Base-by-base conservation (phyloP, 2,329 filamentous ascomycete genomes). In the Cercospora beticola region DNA sequence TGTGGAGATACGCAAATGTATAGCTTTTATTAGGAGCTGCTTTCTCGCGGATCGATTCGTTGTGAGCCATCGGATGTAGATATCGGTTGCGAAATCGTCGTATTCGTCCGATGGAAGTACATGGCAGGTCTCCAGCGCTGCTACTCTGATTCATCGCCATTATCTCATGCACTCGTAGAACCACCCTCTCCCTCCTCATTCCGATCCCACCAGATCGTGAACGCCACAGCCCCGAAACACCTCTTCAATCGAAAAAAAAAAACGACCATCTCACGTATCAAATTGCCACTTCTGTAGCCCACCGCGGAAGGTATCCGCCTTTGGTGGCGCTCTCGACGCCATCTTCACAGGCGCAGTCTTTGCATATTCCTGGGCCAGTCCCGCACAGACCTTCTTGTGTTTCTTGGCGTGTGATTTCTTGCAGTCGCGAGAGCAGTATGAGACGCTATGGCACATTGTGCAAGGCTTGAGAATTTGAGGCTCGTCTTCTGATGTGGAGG, bases 221-320 rank as follows among this genome's bases (percentile, higher is more conserved):
- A 30, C 26, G 26, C 54, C 54, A 33, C n/a, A 33, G 5, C 54
- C 26, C 21, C 56, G 14, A 12, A 18, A 12, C 26, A 23, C n/a
- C 8, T 16, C 16, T 2, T 14, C 9, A 5, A 18, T 2, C 18
- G 0, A 8, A 16, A 8, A 28, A 23, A 8, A 10, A 23, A 16
- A 1, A 21, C 18, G 8, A 9, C n/a, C 46, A n/a, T n/a, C 46
- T 74, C 70, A 77, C 46, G 75, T 77, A 64, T 77, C 75, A 36
- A 76, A 77, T 74, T 81, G 78, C 80, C 80, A 81, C 73, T 81
- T 81, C 73, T 80, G 77, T 70, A 79, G 70, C 3, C 79, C 79
- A 28, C 76, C 76, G 10, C 77, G 74, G 61, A 76, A 74, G n/a
- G 70, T 77, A 4, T 74, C 76, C 7, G 73, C 71, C 46, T 76